A percentile compares a stretch with the other conserved stretches of the same genome.
Evolutionary conservation across 2,329 filamentous ascomycete genomes (phyloP).

Genomic region (Colletotrichum truncatum): DNA sequence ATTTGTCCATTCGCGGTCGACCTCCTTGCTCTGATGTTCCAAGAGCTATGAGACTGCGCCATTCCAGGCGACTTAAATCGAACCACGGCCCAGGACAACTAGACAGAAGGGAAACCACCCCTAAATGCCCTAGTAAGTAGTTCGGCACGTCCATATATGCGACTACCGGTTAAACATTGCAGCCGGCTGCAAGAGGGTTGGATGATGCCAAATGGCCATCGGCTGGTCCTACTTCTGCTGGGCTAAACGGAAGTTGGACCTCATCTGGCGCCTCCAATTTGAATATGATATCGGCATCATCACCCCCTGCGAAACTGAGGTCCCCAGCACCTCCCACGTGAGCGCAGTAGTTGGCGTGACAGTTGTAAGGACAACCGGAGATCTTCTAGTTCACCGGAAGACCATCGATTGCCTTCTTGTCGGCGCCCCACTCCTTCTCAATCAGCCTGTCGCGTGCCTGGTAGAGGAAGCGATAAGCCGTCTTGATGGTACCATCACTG

Average conservation of each 20-base stretch:
- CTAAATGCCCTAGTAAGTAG: background rate
- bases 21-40: slow-evolving; percentile 12
- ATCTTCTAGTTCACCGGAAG: slow-evolving; percentile 60
- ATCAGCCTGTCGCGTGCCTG: slow-evolving; percentile 78
- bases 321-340: too few relatives aligned
- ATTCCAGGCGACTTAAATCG: slow-evolving; percentile 11
- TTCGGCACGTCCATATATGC: background rate
- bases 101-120: slow-evolving; percentile 19
- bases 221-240: too few relatives aligned
- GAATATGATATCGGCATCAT: too few relatives aligned
- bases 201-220: too few relatives aligned
- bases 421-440: slow-evolving; percentile 77
- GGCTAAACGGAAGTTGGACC: too few relatives aligned
- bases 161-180: too few relatives aligned
- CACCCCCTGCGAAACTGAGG: too few relatives aligned
- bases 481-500: slow-evolving; percentile 96
- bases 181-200: too few relatives aligned
- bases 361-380: too few relatives aligned
- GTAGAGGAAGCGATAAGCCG: slow-evolving; percentile 91
- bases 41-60: slow-evolving; percentile 11
- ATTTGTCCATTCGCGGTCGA: background rate
- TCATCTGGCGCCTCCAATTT: too few relatives aligned
- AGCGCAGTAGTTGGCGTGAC: too few relatives aligned
- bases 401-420: slow-evolving; percentile 75
- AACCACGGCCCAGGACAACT: background rate